Conservation (phyloP, 2,329 filamentous ascomycete species). For the Exophiala xenobiotica region DNA sequence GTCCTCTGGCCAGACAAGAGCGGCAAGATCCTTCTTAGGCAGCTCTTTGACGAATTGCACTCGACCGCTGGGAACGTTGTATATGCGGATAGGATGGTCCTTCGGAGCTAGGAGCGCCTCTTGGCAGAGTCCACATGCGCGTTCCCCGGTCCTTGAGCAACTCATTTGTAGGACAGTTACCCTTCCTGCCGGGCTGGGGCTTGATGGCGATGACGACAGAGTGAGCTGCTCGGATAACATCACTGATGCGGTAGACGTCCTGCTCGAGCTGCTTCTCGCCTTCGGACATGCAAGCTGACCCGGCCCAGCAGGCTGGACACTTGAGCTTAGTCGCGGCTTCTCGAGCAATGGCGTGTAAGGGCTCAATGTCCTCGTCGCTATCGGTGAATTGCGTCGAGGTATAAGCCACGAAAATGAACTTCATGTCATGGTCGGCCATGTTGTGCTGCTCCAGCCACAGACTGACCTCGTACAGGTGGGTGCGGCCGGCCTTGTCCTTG, state of each 20-base stretch:
- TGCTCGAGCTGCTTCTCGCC: slow-evolving; percentile 10
- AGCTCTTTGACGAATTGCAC: slow-evolving; percentile 16
- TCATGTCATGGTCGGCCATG: slow-evolving; percentile 11
- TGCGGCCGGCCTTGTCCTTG: slow-evolving; percentile 30
- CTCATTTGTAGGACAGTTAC: slow-evolving; percentile 14
- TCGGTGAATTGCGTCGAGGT: slow-evolving; percentile 41
- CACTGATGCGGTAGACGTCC: slow-evolving; percentile 33
- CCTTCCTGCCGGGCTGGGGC: slow-evolving; percentile 2
- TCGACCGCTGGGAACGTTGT: slow-evolving; percentile 27
- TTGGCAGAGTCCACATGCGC: slow-evolving; percentile 32
- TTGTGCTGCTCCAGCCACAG: slow-evolving; percentile 9
- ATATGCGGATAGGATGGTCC: slow-evolving; percentile 35
- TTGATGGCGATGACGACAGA: slow-evolving; percentile 28
- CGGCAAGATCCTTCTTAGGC: slow-evolving; percentile 29
- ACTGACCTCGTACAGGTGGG: slow-evolving; percentile 7
- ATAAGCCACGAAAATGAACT: slow-evolving; percentile 42
- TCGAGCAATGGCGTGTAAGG: slow-evolving; percentile 9
- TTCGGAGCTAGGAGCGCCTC: slow-evolving; percentile 30
- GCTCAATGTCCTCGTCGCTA: slow-evolving; percentile 22
- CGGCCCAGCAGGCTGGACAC: slow-evolving; percentile 9
- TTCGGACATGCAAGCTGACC: slow-evolving; percentile 12
- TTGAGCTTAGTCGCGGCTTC: slow-evolving; percentile 8
- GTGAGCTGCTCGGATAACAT: slow-evolving; percentile 28
- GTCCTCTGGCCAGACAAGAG: slow-evolving; percentile 31
- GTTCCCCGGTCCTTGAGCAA: slow-evolving; percentile 28